Conservation (phyloP, 2,329 filamentous ascomycete species). For the Colletotrichum sp. region DNA sequence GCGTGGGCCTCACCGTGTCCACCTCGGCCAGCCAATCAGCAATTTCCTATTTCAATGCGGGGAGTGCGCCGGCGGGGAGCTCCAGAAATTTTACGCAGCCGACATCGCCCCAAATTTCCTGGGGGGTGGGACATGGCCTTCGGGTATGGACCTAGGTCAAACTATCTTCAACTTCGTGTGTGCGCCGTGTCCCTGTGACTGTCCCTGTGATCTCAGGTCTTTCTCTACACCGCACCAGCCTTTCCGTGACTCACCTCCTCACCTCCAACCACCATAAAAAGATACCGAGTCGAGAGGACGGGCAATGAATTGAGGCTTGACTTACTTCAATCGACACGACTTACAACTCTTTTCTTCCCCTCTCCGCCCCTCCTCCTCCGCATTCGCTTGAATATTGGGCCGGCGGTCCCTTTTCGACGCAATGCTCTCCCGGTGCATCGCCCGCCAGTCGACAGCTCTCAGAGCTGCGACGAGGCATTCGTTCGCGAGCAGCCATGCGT, state of each 20-base stretch:
- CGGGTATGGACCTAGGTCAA: background rate
- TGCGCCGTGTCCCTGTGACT: slow-evolving; percentile 30
- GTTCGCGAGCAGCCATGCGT: slow-evolving; percentile 24
- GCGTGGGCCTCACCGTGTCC: background rate
- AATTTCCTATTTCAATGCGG: slow-evolving; percentile 30
- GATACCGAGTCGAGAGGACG: background rate
- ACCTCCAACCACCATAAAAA: background rate
- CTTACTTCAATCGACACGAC: background rate
- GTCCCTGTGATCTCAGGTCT: slow-evolving; percentile 32
- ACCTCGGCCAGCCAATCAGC: slow-evolving; percentile 27
- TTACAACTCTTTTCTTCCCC: background rate
- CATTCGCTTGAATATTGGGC: background rate
- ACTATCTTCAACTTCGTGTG: background rate
- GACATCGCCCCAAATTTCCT: slow-evolving; percentile 34
- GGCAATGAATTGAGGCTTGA: background rate
- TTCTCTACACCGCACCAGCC: background rate
- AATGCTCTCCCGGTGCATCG: slow-evolving; percentile 26
- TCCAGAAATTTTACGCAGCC: slow-evolving; percentile 30
- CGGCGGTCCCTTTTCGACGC: slow-evolving; percentile 6
- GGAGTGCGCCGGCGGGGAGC: slow-evolving; percentile 28
- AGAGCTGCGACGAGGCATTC: slow-evolving; percentile 25
- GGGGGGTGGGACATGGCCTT: background rate
- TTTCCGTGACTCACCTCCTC: slow-evolving; percentile 23
- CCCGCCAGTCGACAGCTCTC: slow-evolving; percentile 26
- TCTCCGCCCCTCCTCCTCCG: background rate